Base-by-base conservation (phyloP, 2,329 filamentous ascomycete genomes). In the Simplicillium sp. region DNA sequence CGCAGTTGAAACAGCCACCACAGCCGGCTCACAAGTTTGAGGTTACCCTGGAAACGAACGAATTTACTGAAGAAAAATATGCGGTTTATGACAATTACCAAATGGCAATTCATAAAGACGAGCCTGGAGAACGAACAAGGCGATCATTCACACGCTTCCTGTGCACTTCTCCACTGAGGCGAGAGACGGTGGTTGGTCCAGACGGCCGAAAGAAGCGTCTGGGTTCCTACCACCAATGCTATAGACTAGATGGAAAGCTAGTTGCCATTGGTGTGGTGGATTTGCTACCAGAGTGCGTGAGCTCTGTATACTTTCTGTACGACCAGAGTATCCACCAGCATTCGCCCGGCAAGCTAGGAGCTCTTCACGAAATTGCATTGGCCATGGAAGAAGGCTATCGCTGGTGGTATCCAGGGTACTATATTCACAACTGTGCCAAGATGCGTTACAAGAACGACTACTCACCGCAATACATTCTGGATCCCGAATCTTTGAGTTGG, bases 391-490 rank as follows among this genome's bases (percentile, higher is more conserved):
- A 67, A 6, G 80, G 76, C 0, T 88, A 89, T 51, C 64, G 72
- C 34, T 87, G 77, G 68, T 92, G 87, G 73, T 92, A 90, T 60
- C 82, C 73, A 6, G 80, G 86, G 6, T 90, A 80, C 59, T 92
- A 90, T 52, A 90, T 92, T 44, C 84, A 89, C 57, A 78, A 66
- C 41, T 90, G 85, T 52, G 70, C 75, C 40, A 92, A 92, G 65
- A 90, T 92, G 86, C 71, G 72, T 50, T 92, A 92, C 66, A 92
- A 92, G 65, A 82, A 80, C 43, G 82, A 88, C 54, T 92, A 85
- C 56, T 68, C 71, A 11, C 85, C 84, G 2, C 83, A 87, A 54
- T 76, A 81, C 52, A 71, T 92, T 11, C 69, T 90, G 11, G 82
- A 89, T 48, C 82, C 83, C 0, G 75, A 80, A 46, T 72, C 70